Percentiles rank a stretch among this genome's conserved stretches.
Evolutionary conservation across 768 basidiomycete species (phyloP).

Genomic region (Leucocoprinus birnbaumii): DNA sequence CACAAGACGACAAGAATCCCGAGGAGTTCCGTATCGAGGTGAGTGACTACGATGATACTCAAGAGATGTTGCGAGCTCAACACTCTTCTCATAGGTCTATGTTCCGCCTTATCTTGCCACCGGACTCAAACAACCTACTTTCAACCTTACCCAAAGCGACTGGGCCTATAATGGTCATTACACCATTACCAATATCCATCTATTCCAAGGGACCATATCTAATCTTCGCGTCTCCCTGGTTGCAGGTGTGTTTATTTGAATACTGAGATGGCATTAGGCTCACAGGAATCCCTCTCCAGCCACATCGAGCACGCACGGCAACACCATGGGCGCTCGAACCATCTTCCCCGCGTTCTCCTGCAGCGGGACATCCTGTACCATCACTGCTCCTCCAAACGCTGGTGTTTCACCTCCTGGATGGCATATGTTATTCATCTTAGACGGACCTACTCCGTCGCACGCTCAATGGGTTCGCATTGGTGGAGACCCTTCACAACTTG

Average conservation of each 20-base stretch:
- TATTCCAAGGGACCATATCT: slow-evolving; percentile 39
- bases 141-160: slow-evolving; percentile 55
- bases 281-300: too few species aligned
- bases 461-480: slow-evolving; percentile 78
- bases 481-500: slow-evolving; percentile 66
- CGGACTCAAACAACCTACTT: slow-evolving; percentile 60
- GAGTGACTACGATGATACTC: background rate
- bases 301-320: slow-evolving; percentile 75
- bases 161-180: slow-evolving; percentile 60
- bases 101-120: slow-evolving; percentile 81
- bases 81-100: slow-evolving; percentile 52
- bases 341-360: slow-evolving; percentile 75
- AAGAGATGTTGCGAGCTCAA: background rate
- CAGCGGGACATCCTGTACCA: slow-evolving; percentile 67
- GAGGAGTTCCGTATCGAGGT: slow-evolving; percentile 75
- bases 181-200: slow-evolving; percentile 44
- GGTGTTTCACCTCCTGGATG: slow-evolving; percentile 72
- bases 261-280: too few species aligned
- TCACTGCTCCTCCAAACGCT: slow-evolving; percentile 73
- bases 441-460: slow-evolving; percentile 76
- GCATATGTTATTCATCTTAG: slow-evolving; percentile 74
- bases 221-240: slow-evolving; percentile 60
- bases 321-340: slow-evolving; percentile 68
- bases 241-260: too few species aligned
- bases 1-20: slow-evolving; percentile 56